Evolutionary conservation across 2,329 filamentous ascomycete species (phyloP).

Genomic region (Colletotrichum eremochloae): DNA sequence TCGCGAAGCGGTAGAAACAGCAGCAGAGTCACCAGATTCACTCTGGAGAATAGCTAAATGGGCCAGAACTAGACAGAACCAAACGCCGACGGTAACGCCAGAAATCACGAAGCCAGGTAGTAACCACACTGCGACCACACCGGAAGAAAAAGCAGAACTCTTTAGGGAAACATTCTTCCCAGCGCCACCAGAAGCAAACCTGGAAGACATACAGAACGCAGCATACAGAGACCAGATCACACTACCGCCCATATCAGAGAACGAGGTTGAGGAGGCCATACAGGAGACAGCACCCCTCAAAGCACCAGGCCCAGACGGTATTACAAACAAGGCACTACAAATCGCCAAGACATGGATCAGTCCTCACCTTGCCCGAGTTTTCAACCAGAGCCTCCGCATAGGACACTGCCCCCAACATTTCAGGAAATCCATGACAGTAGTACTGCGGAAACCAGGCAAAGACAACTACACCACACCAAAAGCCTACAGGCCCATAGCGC

Average conservation of each 20-base stretch:
- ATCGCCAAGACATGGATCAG: conserved; percentile 38
- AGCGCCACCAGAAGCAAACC: neutral
- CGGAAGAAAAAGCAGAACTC: neutral
- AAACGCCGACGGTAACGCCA: neutral
- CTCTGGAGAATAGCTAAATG: conserved; percentile 2
- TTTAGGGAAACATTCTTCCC: conserved; percentile 5
- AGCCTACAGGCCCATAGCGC: conserved; percentile 43
- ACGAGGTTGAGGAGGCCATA: conserved; percentile 11
- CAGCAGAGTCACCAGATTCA: neutral
- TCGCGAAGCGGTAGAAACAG: neutral
- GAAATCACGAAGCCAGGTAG: neutral
- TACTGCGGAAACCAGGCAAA: conserved; percentile 36
- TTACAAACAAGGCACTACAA: conserved; percentile 44
- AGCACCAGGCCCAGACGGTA: conserved; percentile 42
- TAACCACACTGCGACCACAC: neutral
- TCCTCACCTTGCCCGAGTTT: conserved; percentile 37
- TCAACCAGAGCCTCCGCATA: conserved; percentile 41
- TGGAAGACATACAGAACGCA: conserved; percentile 16
- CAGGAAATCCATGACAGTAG: conserved; percentile 39
- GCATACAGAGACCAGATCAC: conserved; percentile 1
- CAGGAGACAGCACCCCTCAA: conserved; percentile 43
- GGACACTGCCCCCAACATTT: conserved; percentile 43
- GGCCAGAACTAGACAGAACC: neutral
- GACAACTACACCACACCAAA: conserved; percentile 30
- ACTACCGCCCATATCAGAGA: neutral